These are phyloP conservation scores for Macrolepiota fuliginosa DNA, from an alignment of 768 basidiomycete species.

Conservation along the genomic window DNA sequence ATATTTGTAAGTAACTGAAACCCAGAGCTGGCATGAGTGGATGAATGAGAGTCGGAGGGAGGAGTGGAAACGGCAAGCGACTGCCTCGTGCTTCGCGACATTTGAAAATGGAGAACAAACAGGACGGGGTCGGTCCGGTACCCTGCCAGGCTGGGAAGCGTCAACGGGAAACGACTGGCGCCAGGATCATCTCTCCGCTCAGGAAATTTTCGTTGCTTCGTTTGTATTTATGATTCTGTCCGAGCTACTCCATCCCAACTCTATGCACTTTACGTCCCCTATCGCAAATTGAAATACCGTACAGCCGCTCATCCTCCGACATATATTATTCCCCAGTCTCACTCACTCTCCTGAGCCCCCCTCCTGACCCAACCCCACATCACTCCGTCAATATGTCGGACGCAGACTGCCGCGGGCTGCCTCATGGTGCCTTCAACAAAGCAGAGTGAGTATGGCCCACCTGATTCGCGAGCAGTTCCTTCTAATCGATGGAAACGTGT, in stretches of 20 bases:
- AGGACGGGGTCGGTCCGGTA: slow-evolving; percentile 4
- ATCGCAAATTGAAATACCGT: slow-evolving; percentile 1
- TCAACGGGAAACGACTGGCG: slow-evolving; percentile 11
- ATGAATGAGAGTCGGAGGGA: not conserved
- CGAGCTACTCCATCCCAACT: slow-evolving; percentile 6
- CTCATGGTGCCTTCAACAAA: slow-evolving; percentile 1
- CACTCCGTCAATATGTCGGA: slow-evolving; percentile 1
- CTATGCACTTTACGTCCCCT: slow-evolving; percentile 9
- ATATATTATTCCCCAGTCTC: slow-evolving; percentile 3
- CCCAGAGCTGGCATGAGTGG: not conserved
- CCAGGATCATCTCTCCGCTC: slow-evolving; percentile 7
- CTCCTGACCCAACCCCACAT: not conserved
- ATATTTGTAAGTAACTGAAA: not conserved
- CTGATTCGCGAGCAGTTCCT: not conserved
- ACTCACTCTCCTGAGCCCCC: not conserved
- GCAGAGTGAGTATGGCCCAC: slow-evolving; percentile 8
- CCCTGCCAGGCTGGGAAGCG: slow-evolving; percentile 1
- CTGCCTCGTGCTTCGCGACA: slow-evolving; percentile 1
- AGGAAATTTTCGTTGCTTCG: slow-evolving; percentile 12
- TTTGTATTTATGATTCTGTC: slow-evolving; percentile 14
- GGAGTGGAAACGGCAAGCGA: not conserved
- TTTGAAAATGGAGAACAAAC: slow-evolving; percentile 6
- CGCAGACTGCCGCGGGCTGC: not conserved
- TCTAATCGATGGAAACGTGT: slow-evolving; percentile 15
- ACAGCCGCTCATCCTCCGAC: slow-evolving; percentile 8